Percentiles rank a stretch among this genome's conserved stretches.
These are phyloP conservation scores for Asterophora lycoperdoides DNA, from an alignment of 768 basidiomycete genomes.

Conservation along the genomic window DNA sequence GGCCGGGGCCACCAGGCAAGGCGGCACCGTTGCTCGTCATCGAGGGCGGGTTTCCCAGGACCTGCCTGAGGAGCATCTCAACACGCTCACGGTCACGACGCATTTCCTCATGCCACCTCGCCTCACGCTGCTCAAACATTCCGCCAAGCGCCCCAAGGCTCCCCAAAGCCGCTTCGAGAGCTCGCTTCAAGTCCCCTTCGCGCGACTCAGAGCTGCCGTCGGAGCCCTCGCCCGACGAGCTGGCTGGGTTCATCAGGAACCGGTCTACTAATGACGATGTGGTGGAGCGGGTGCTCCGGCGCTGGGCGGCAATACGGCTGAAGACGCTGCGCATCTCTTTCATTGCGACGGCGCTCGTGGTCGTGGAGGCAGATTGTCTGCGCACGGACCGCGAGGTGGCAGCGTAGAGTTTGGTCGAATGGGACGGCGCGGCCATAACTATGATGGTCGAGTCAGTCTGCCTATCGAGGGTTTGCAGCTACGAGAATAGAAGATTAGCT, in stretches of 20 bases:
- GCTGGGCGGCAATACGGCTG: slow-evolving; percentile 52
- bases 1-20: too few species aligned
- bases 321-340: slow-evolving; percentile 53
- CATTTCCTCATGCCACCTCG: slow-evolving; percentile 71
- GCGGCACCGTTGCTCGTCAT: slow-evolving; percentile 4
- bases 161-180: slow-evolving; percentile 62
- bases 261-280: slow-evolving; percentile 43
- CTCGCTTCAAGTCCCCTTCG: slow-evolving; percentile 64
- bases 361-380: slow-evolving; percentile 36
- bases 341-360: slow-evolving; percentile 47
- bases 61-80: slow-evolving; percentile 61
- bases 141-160: slow-evolving; percentile 58
- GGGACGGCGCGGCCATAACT: slow-evolving; percentile 70
- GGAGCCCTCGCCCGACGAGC: slow-evolving; percentile 48
- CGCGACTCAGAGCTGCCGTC: slow-evolving; percentile 48
- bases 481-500: not conserved
- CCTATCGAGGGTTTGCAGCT: slow-evolving; percentile 78
- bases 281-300: slow-evolving; percentile 42
- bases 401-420: slow-evolving; percentile 60
- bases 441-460: slow-evolving; percentile 80
- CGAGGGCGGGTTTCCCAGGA: slow-evolving; percentile 36
- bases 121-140: slow-evolving; percentile 67
- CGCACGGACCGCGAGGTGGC: slow-evolving; percentile 68
- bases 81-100: slow-evolving; percentile 62
- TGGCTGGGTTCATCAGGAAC: slow-evolving; percentile 44